A percentile compares a stretch with the other conserved stretches of the same genome.
Evolutionary conservation across 108 stramenopile genomes (phyloP).

Genomic region (Discostella pseudostelligera): DNA sequence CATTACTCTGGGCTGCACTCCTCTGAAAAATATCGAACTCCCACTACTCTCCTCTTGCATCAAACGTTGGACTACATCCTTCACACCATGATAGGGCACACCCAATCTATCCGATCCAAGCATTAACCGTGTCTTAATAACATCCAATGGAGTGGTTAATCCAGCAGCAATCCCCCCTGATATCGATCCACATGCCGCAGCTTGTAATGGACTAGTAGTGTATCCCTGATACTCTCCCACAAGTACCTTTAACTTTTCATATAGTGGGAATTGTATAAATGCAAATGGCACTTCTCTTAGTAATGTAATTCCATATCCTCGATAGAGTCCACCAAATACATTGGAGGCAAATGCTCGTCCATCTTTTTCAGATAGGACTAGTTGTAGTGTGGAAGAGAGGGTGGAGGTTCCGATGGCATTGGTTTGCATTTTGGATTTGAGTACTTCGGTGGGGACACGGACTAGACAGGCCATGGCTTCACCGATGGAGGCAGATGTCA

Average conservation of each 20-base stretch:
- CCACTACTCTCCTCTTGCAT: constrained; percentile 46
- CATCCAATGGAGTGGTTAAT: constrained; percentile 90
- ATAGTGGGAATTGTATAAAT: constrained; percentile 87
- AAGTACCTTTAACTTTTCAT: constrained; percentile 66
- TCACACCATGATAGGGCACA: constrained; percentile 56
- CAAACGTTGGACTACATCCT: constrained; percentile 62
- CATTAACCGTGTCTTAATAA: constrained; percentile 88
- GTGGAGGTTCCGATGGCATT: constrained; percentile 47
- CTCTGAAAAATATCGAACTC: constrained; percentile 65
- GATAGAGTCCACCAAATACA: constrained; percentile 74
- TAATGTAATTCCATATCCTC: constrained; percentile 88
- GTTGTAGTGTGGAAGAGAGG: constrained; percentile 51
- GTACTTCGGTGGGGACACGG: constrained; percentile 96
- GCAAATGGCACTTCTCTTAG: constrained; percentile 93
- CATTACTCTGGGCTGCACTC: constrained; percentile 93
- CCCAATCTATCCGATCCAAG: constrained; percentile 78
- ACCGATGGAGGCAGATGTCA: constrained; percentile 87
- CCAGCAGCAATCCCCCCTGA: constrained; percentile 83
- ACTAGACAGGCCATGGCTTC: constrained; percentile 95
- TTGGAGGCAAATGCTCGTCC: constrained; percentile 41
- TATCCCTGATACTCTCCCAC: constrained; percentile 49
- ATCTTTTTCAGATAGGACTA: constrained; percentile 62
- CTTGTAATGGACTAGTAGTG: constrained; percentile 66
- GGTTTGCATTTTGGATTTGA: constrained; percentile 97
- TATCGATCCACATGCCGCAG: constrained; percentile 80